These are phyloP conservation scores for Phytophthora hibernalis DNA, from an alignment of 352 stramenopile species.

Conservation along the genomic window DNA sequence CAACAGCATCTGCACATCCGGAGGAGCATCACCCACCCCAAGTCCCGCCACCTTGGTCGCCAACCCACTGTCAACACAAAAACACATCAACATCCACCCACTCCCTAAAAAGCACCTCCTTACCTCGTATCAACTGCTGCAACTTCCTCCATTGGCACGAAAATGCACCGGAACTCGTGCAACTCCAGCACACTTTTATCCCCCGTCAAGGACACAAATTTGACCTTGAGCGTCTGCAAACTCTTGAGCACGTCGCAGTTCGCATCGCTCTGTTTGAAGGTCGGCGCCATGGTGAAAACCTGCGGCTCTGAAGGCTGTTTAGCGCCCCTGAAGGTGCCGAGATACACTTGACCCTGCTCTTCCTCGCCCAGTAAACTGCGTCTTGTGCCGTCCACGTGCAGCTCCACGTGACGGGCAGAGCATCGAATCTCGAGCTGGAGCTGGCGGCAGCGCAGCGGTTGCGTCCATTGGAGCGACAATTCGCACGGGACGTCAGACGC, in stretches of 20 bases:
- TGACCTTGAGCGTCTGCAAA: constrained; percentile 57
- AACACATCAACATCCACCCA: background rate
- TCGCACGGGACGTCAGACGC: constrained; percentile 43
- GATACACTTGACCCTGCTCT: constrained; percentile 69
- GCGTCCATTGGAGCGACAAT: constrained; percentile 48
- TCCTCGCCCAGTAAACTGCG: constrained; percentile 67
- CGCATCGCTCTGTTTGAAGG: constrained; percentile 51
- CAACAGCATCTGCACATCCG: constrained; percentile 50
- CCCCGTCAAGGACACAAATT: constrained; percentile 76
- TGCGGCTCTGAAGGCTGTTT: constrained; percentile 28
- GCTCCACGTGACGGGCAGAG: constrained; percentile 78
- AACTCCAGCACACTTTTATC: constrained; percentile 60
- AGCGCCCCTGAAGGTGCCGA: constrained; percentile 72
- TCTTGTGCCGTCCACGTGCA: constrained; percentile 59
- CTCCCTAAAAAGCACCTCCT: background rate
- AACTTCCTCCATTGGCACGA: constrained; percentile 39
- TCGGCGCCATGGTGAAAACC: constrained; percentile 54
- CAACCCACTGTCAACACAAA: constrained; percentile 30
- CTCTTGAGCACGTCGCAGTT: constrained; percentile 69
- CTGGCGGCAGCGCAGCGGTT: constrained; percentile 51
- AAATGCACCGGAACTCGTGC: constrained; percentile 50
- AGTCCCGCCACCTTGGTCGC: constrained; percentile 24
- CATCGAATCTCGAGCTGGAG: constrained; percentile 59
- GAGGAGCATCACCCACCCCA: constrained; percentile 8
- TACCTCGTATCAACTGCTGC: constrained; percentile 21